Percentiles rank a stretch among this genome's conserved stretches.
Conservation (phyloP, 352 stramenopile species). For the Globisporangium irregulare region DNA sequence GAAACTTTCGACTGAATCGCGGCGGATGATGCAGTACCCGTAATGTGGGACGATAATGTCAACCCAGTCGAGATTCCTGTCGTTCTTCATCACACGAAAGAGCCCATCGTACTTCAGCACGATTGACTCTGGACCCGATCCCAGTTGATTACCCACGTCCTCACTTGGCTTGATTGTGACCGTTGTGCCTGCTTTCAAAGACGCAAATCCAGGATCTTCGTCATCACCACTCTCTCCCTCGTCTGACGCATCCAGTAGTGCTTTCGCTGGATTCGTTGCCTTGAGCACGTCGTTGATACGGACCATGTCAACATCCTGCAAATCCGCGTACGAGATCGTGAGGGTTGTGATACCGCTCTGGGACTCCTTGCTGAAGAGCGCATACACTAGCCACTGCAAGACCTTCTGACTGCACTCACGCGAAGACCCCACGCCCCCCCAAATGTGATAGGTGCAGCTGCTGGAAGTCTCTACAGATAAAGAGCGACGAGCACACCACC, state of each 20-base stretch:
- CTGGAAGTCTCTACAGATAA: background rate
- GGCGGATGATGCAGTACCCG: conserved; percentile 2
- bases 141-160: background rate
- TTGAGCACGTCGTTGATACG: background rate
- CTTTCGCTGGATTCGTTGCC: background rate
- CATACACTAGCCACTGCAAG: conserved; percentile 15
- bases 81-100: conserved; percentile 5
- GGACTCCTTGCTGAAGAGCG: conserved; percentile 12
- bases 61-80: background rate
- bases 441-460: background rate
- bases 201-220: background rate
- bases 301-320: background rate
- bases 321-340: too few relatives aligned
- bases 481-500: background rate
- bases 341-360: background rate
- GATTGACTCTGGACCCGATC: background rate
- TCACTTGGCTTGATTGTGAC: background rate
- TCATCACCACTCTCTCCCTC: background rate
- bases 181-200: background rate
- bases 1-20: background rate
- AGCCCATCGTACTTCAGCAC: background rate
- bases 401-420: background rate
- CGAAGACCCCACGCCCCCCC: background rate
- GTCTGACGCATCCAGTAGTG: background rate
- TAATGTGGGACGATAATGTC: background rate